Percentiles rank a stretch among this genome's conserved stretches.
Conservation (phyloP, 108 stramenopile species). For the Tribonema minus region DNA sequence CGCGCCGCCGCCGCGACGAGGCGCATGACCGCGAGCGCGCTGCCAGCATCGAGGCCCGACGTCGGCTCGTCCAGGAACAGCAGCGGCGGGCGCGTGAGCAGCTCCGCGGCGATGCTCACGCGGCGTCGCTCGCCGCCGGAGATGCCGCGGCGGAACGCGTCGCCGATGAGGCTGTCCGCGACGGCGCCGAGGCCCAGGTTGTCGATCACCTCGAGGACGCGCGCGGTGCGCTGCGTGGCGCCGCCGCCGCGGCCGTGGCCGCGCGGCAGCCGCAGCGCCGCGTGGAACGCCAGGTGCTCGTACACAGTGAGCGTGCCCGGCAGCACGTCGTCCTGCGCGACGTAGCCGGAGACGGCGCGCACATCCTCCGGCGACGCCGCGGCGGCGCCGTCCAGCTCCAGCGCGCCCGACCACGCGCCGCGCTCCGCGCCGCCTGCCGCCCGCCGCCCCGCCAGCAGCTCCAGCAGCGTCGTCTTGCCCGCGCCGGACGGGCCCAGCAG, state of each 20-base stretch:
- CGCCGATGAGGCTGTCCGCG: slow-evolving; percentile 74
- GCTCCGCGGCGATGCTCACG: slow-evolving; percentile 51
- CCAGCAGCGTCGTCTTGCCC: slow-evolving; percentile 46
- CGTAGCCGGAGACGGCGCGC: slow-evolving; percentile 6
- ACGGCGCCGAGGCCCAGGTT: slow-evolving; percentile 66
- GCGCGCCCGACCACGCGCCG: neutral
- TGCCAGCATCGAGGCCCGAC: slow-evolving; percentile 56
- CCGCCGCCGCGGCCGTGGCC: too few species aligned
- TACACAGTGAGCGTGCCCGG: slow-evolving; percentile 38
- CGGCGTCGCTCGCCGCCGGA: slow-evolving; percentile 62
- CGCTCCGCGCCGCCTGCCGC: neutral
- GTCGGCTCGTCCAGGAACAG: slow-evolving; percentile 62
- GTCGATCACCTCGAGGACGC: slow-evolving; percentile 60
- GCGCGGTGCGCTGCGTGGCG: slow-evolving; percentile 48
- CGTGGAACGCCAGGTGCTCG: slow-evolving; percentile 41
- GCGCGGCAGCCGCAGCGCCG: slow-evolving; percentile 21
- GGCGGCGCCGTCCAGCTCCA: neutral
- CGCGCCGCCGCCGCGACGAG: slow-evolving; percentile 59
- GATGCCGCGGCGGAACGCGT: slow-evolving; percentile 69
- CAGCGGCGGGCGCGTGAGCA: slow-evolving; percentile 53
- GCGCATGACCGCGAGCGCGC: slow-evolving; percentile 61
- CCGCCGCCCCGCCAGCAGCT: slow-evolving; percentile 29
- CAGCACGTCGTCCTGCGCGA: slow-evolving; percentile 45
- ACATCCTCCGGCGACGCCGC: neutral
- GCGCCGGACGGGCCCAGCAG: slow-evolving; percentile 45